A percentile compares a stretch with the other conserved stretches of the same genome.
Conservation (phyloP, 441 rosid species). For the Corymbia citriodora region DNA sequence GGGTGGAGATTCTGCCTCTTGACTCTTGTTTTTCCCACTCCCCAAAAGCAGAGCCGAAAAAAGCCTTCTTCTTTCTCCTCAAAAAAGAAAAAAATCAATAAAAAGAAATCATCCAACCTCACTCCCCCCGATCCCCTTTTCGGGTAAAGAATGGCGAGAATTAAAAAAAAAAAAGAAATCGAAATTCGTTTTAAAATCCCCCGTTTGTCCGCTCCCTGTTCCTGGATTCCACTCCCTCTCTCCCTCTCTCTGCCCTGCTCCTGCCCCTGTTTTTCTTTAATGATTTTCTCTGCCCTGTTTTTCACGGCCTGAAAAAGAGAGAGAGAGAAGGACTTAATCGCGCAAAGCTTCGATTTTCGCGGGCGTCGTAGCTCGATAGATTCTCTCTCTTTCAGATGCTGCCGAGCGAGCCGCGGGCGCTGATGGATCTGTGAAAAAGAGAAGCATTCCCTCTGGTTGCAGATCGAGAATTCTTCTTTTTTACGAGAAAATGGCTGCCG, state of each 20-base stretch:
- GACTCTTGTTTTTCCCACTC: background rate
- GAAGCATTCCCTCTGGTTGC: background rate
- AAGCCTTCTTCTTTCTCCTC: background rate
- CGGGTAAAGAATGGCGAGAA: too few species aligned
- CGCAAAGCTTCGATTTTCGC: background rate
- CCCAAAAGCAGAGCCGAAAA: background rate
- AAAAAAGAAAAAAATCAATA: background rate
- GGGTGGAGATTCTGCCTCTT: background rate
- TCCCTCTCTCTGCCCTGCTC: background rate
- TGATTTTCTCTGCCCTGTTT: background rate
- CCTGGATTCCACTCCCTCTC: background rate
- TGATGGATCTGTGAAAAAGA: background rate
- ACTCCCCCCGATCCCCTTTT: background rate
- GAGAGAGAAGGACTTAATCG: background rate
- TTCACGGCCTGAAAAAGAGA: background rate
- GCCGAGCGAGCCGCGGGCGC: background rate
- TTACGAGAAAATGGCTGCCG: conserved; percentile 48
- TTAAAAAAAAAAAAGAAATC: background rate
- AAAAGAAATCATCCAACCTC: background rate
- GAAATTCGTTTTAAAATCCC: background rate
- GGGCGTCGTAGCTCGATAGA: background rate
- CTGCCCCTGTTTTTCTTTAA: background rate
- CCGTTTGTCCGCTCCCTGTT: background rate
- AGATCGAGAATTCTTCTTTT: background rate
- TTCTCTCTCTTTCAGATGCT: background rate